A percentile compares a stretch with the other conserved stretches of the same genome.
Evolutionary conservation across 164 flowering plant genomes (phyloP).

Genomic region (Santalum album): DNA sequence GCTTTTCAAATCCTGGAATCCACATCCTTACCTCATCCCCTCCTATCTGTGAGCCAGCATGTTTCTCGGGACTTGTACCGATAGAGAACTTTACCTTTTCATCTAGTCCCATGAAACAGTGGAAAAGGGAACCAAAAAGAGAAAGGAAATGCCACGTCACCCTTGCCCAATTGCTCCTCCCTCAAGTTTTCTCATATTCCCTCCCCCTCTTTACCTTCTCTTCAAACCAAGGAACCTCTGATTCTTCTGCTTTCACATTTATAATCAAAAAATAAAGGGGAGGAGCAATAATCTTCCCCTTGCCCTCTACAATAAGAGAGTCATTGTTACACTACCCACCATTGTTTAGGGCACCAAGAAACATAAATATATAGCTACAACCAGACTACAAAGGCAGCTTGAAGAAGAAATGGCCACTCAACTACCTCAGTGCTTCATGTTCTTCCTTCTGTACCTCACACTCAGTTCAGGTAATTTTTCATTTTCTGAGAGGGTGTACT

Average conservation of each 20-base stretch:
- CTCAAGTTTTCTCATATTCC: constrained; percentile 44
- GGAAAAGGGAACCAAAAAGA: constrained; percentile 18
- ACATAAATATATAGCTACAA: neutral
- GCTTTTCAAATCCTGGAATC: too few species aligned
- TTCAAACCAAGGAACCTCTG: constrained; percentile 19
- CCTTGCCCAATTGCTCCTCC: constrained; percentile 40
- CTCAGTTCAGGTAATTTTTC: constrained; percentile 40
- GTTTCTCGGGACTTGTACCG: too few species aligned
- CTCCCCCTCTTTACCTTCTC: constrained; percentile 4
- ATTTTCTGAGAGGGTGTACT: neutral
- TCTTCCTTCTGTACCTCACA: constrained; percentile 22
- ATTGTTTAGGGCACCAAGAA: neutral
- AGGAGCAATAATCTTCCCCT: constrained; percentile 21
- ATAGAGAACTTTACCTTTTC: constrained; percentile 13
- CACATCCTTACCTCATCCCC: too few species aligned
- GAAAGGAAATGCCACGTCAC: constrained; percentile 14
- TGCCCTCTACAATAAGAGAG: constrained; percentile 12
- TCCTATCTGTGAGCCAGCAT: too few species aligned
- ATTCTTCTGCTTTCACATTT: constrained; percentile 26
- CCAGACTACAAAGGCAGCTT: constrained; percentile 8
- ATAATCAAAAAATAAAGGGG: constrained; percentile 10
- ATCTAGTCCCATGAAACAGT: constrained; percentile 35
- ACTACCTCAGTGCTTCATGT: constrained; percentile 11
- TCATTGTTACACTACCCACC: constrained; percentile 12
- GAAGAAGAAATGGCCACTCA: constrained; percentile 28